Percentiles rank a stretch among this genome's conserved stretches.
phyloP scores from a whole-genome alignment of 345 rosid species.

The Syzygium oleosum region DNA sequence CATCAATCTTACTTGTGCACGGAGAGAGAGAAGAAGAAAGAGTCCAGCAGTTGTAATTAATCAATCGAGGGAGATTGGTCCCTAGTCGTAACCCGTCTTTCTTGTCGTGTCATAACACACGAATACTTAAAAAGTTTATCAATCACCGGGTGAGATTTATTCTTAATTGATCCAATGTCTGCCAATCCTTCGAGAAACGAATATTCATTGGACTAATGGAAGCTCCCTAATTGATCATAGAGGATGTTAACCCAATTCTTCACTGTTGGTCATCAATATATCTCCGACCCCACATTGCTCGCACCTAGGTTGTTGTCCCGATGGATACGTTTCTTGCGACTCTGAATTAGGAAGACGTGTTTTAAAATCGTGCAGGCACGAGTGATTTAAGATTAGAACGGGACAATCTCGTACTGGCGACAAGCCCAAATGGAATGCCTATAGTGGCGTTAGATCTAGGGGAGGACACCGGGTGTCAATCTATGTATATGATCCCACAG shows the following conservation, averaged over 20 bases:
- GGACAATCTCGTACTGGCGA: accelerated
- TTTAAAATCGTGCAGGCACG: not conserved
- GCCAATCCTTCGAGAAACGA: not conserved
- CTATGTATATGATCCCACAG: accelerated
- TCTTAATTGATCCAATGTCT: not conserved
- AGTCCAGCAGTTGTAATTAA: not conserved
- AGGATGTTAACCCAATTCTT: not conserved
- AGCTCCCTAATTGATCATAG: not conserved
- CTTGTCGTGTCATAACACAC: accelerated
- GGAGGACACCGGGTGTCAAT: not conserved
- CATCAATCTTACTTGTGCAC: not conserved
- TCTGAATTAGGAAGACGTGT: not conserved
- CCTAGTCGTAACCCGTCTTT: not conserved
- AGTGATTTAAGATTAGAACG: not conserved
- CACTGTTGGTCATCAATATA: accelerated
- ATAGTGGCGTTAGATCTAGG: not conserved
- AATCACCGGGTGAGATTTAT: not conserved
- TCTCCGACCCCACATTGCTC: not conserved
- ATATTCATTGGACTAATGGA: not conserved
- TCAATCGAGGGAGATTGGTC: not conserved
- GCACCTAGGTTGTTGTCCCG: accelerated
- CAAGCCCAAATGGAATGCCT: not conserved
- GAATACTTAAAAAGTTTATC: not conserved
- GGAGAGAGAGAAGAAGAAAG: not conserved
- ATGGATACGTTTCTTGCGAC: not conserved